These are phyloP conservation scores for Capsella bursapastoris DNA, from an alignment of 345 rosid genomes.

Conservation along the genomic window DNA sequence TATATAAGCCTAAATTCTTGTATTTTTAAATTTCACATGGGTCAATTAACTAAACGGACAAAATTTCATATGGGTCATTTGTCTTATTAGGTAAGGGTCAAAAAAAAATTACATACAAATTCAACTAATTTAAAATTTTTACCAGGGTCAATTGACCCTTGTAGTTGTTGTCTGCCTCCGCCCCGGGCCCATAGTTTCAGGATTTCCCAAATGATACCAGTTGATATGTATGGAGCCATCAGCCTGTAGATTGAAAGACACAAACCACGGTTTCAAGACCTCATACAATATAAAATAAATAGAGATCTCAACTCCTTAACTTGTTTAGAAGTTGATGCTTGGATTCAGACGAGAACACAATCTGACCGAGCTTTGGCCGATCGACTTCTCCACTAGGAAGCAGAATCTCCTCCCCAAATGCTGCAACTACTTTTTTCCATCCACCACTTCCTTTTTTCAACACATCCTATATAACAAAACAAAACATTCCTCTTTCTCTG, in stretches of 20 bases:
- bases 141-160: too few species aligned
- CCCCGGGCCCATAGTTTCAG: constrained; percentile 57
- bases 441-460: constrained; percentile 68
- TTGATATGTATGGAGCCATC: constrained; percentile 82
- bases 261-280: not conserved
- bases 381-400: constrained; percentile 66
- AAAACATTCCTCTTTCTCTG: not conserved
- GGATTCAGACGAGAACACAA: constrained; percentile 79
- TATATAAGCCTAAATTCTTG: too few species aligned
- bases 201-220: constrained; percentile 67
- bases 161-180: too few species aligned
- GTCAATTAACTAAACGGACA: too few species aligned
- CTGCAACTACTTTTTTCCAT: constrained; percentile 62
- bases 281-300: not conserved
- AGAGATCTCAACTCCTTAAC: constrained; percentile 45
- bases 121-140: too few species aligned
- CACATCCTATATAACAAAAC: constrained; percentile 54
- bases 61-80: too few species aligned
- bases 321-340: constrained; percentile 83
- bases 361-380: constrained; percentile 72
- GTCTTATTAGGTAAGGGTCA: too few species aligned
- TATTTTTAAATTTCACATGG: too few species aligned
- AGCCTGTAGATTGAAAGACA: constrained; percentile 49
- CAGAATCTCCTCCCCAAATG: constrained; percentile 68
- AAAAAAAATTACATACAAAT: too few species aligned